Base-by-base conservation (phyloP, 2,329 filamentous ascomycete genomes). In the Colletotrichum horii region DNA sequence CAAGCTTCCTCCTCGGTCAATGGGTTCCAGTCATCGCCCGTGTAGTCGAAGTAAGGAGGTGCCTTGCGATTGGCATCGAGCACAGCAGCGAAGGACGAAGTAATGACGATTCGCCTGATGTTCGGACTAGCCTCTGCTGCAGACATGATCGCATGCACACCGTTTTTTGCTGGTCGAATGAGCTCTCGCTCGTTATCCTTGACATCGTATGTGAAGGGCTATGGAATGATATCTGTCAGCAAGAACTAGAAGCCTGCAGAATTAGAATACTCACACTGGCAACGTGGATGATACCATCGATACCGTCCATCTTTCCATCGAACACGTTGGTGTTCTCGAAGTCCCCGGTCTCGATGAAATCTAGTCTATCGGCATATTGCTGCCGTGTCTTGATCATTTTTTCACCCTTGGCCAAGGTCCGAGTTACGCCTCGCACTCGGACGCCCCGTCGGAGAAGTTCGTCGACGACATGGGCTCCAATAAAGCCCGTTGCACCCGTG, bases 1-100 rank as follows among this genome's bases (percentile, higher is more conserved):
- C 85, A 76, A 0, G 89, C 88, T 75, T 91, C 85, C 66, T 90
- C 85, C 16, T 84, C 83, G 0, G 88, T 91, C 24, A 91, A 84
- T 0, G 89, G 89, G 78, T 91, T 91, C 90, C 90, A 92, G 78
- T 91, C 89, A 2, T 83, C 81, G 70, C 88, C 89, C 0, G 86
- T 88, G 80, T 91, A 92, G 3, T 83, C 86, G 78, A 90, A 89
- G 38, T 85, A 87, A 0, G 89, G 87, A 76, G 87, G 85, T 30
- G 83, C 85, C 28, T 87, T 87, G 70, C 88, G 87, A 58, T 78
- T 79, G 2, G 83, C 78, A 78, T 93, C 87, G 65, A 93, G 79
- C 22, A 94, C 92, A 0, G 92, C 87, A n/a, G 92, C 93, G 79
- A 94, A 94, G 3, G 92, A 94, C 4, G 91, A 93, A 1, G 92